Conservation (phyloP, 2,329 filamentous ascomycete genomes). For the Fusarium austroafricanum region DNA sequence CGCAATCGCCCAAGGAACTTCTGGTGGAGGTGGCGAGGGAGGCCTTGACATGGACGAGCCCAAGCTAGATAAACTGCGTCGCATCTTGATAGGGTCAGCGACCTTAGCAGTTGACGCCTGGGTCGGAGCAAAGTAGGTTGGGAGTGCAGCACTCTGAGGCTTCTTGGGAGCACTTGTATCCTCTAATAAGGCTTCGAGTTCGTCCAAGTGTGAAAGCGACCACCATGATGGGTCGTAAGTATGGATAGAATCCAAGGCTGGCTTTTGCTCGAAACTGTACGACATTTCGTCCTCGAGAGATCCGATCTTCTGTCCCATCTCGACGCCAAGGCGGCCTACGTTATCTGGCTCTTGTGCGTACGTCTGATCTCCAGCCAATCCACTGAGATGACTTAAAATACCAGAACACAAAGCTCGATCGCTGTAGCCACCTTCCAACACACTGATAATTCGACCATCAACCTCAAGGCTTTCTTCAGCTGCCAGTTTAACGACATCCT, state of each 20-base stretch:
- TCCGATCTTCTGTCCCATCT: constrained; percentile 67
- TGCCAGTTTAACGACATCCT: constrained; percentile 84
- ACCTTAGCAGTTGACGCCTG: constrained; percentile 88
- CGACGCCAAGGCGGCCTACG: constrained; percentile 62
- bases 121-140: constrained; percentile 88
- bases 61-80: constrained; percentile 70
- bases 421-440: constrained; percentile 95
- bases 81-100: constrained; percentile 73
- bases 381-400: constrained; percentile 89
- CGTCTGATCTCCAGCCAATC: constrained; percentile 72
- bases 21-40: constrained; percentile 77
- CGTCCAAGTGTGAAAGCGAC: constrained; percentile 72
- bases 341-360: constrained; percentile 51
- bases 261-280: background rate
- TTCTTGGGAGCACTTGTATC: constrained; percentile 64
- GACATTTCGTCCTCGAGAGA: constrained; percentile 51
- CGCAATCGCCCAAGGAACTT: constrained; percentile 88
- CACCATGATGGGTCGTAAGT: constrained; percentile 79
- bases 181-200: constrained; percentile 71
- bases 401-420: constrained; percentile 90
- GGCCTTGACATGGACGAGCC: constrained; percentile 54
- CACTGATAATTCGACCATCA: constrained; percentile 89
- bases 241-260: constrained; percentile 48
- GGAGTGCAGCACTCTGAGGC: constrained; percentile 65
- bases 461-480: constrained; percentile 81